Evolutionary conservation across 2,329 filamentous ascomycete species (phyloP).

Genomic region (Zalaria obscura): DNA sequence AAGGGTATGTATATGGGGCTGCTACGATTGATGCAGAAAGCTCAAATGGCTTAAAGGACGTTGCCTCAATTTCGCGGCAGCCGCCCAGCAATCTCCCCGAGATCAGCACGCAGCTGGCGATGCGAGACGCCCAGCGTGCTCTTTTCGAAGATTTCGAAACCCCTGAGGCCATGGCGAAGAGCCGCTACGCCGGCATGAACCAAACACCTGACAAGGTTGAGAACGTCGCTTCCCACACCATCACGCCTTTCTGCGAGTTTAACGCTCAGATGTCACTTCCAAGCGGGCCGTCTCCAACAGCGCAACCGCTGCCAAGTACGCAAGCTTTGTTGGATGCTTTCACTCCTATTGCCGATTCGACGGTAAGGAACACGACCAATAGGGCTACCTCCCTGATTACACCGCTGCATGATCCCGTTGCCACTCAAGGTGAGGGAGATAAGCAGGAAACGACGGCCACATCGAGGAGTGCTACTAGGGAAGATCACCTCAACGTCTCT

Average conservation of each 20-base stretch:
- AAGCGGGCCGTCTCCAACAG: conserved; percentile 9
- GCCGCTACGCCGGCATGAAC: conserved; percentile 5
- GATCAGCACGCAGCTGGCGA: conserved; percentile 13
- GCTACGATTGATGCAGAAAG: not conserved
- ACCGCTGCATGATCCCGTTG: too few relatives aligned
- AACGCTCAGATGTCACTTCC: conserved; percentile 8
- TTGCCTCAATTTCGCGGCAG: not conserved
- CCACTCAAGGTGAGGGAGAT: too few relatives aligned
- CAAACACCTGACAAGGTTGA: conserved; percentile 22
- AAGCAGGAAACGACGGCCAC: too few relatives aligned
- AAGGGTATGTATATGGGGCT: not conserved
- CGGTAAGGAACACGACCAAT: too few relatives aligned
- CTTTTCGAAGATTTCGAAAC: conserved; percentile 3
- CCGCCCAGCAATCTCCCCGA: conserved; percentile 14
- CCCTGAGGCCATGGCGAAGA: conserved; percentile 6
- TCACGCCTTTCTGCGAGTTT: conserved; percentile 8
- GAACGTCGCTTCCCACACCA: conserved; percentile 15
- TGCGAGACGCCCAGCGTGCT: conserved; percentile 7
- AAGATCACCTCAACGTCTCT: too few relatives aligned
- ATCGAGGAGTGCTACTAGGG: too few relatives aligned
- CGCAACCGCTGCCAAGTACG: conserved; percentile 21
- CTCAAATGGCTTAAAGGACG: not conserved
- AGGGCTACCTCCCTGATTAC: too few relatives aligned
- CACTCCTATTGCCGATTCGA: conserved; percentile 3
- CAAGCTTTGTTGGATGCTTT: conserved; percentile 28